These are phyloP conservation scores for Raphidocelis subcapitata DNA, from an alignment of 139 green algal species.

Conservation along the genomic window DNA sequence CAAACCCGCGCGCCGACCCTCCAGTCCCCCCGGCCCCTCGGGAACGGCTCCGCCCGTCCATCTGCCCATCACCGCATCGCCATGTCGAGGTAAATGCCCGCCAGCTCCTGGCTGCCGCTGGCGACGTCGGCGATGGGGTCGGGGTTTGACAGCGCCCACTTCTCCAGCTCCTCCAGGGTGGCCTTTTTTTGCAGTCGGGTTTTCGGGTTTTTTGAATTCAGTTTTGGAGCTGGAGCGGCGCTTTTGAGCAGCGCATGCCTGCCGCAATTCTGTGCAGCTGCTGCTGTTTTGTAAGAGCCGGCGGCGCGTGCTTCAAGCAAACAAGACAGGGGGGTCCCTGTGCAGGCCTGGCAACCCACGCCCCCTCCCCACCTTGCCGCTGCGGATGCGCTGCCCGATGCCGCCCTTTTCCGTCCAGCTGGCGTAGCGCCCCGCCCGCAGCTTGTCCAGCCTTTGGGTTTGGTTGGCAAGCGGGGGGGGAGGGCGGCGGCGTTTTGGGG, in stretches of 20 bases:
- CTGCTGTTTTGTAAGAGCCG: neutral
- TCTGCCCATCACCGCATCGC: neutral
- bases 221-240: neutral
- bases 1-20: too few species aligned
- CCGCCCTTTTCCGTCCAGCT: constrained; percentile 23
- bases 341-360: neutral
- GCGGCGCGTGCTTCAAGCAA: neutral
- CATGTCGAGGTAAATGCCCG: constrained; percentile 40
- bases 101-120: constrained; percentile 40
- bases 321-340: neutral
- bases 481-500: neutral
- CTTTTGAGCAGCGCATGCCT: neutral
- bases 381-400: constrained; percentile 33
- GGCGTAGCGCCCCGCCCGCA: constrained; percentile 16
- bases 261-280: neutral
- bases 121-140: constrained; percentile 28
- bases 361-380: constrained; percentile 28
- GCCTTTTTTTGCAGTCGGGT: constrained; percentile 4
- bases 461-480: too few species aligned
- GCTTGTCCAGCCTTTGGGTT: neutral
- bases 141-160: constrained; percentile 20
- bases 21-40: too few species aligned
- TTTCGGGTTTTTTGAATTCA: neutral
- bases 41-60: too few species aligned
- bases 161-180: constrained; percentile 39